These are phyloP conservation scores for Tolypocladium ophioglossoides DNA, from an alignment of 2,329 filamentous ascomycete species.

Conservation along the genomic window DNA sequence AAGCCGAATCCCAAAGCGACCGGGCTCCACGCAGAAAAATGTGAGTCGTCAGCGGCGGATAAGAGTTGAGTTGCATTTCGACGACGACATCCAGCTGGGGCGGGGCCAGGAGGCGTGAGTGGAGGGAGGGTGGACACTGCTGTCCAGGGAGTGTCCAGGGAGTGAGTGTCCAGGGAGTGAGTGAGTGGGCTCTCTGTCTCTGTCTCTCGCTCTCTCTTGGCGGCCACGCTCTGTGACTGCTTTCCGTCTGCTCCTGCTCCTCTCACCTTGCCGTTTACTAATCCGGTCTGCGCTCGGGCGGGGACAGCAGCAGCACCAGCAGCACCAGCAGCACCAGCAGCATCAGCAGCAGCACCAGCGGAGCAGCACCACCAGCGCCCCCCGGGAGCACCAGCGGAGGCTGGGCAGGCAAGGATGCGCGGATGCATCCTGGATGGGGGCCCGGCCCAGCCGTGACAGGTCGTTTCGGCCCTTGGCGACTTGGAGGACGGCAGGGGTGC, in stretches of 20 bases:
- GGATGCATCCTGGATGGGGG: too few relatives aligned
- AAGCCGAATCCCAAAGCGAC: background rate
- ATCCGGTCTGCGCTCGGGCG: background rate
- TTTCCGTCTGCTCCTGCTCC: background rate
- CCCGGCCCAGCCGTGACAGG: too few relatives aligned
- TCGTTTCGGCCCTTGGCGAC: too few relatives aligned
- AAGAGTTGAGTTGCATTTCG: background rate
- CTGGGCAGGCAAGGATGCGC: too few relatives aligned
- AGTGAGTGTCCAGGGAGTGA: too few relatives aligned
- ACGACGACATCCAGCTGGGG: background rate
- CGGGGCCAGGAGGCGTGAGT: background rate
- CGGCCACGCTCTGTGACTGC: too few relatives aligned
- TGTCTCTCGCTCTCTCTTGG: background rate
- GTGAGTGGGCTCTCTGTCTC: background rate
- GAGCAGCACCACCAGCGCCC: too few relatives aligned
- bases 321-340: too few relatives aligned
- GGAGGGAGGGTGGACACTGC: background rate
- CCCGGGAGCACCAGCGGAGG: too few relatives aligned
- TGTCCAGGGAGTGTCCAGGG: too few relatives aligned
- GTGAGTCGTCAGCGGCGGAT: background rate
- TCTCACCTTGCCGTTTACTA: background rate
- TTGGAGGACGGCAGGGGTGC: background rate
- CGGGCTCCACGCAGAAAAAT: background rate
- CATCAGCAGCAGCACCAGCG: too few relatives aligned
- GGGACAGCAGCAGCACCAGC: background rate